Base-by-base conservation (phyloP, 495 filamentous ascomycete species). In the Daldinia caldariorum region DNA sequence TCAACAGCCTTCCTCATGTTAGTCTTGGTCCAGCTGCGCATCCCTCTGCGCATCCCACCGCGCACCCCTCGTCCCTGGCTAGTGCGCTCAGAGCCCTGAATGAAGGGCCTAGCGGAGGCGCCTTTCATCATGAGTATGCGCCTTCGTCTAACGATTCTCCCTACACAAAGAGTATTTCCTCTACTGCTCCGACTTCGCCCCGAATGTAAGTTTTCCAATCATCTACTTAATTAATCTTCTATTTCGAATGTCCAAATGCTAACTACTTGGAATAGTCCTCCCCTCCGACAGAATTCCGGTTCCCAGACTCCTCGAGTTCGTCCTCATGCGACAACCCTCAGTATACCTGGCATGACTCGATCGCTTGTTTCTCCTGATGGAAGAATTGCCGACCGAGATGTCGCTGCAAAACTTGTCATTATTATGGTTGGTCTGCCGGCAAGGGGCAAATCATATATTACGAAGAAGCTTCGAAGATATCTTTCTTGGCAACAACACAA, bases 361-460 rank as follows among this genome's bases (percentile, higher is more conserved):
- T 97, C 94, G 41, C 92, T 91, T 76, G 92, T 94, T 18, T 97
- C 95, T 8, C 95, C 95, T 12, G 95, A 99, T 78, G 95, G 95
- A 61, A 87, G 90, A 56, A 99, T 99, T 66, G 89, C 95, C 63
- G 89, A 94, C 70, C 85, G 94, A 63, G 95, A 99, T 84, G 89
- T 99, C 54, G 95, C 93, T 22, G 89, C 94, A 16, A 99, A 99
- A 83, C 83, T 98, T 71, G 94, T 97, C 73, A 95, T 99, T 75
- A 90, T 98, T 73, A 99, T 99, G 95, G 95, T 99, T 54, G 95
- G 95, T 65, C 84, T 99, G 57, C 95, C 95, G 0, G 95, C 95
- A 0, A 83, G 95, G 66, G 95, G 95, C 59, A 99, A 99, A 81
- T 97, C 93, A 62, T 99, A 99, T 79, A 94, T 99, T 72, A 97